Conservation (phyloP, 1,139 yeast species). For the Magnusiomyces tetraspermus region DNA sequence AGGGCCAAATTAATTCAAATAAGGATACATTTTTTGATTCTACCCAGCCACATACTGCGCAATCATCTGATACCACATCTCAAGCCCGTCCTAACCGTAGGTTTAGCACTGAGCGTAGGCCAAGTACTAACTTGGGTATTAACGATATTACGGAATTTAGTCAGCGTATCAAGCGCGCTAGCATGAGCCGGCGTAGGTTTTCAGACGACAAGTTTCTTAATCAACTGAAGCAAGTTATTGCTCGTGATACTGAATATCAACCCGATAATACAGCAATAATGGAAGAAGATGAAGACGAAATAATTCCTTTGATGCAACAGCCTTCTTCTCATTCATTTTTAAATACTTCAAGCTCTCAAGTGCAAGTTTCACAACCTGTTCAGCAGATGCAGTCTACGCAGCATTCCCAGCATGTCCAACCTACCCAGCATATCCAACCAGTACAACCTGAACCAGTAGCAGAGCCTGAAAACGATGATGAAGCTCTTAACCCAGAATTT, state of each 20-base stretch:
- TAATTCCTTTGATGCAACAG: neutral
- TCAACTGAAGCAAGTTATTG: neutral
- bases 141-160: neutral
- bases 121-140: neutral
- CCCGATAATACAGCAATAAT: neutral
- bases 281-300: neutral
- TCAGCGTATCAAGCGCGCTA: constrained; percentile 1
- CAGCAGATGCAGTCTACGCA: too few species aligned
- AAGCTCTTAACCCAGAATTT: neutral
- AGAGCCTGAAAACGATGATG: neutral
- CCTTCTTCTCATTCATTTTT: neutral
- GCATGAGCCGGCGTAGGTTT: neutral
- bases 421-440: neutral
- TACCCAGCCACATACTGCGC: neutral
- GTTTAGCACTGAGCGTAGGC: neutral
- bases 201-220: neutral
- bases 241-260: neutral
- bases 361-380: neutral
- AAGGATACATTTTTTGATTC: neutral
- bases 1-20: neutral
- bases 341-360: neutral
- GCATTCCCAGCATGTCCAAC: too few species aligned
- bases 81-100: neutral
- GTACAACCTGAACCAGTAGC: neutral
- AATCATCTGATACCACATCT: neutral